phyloP scores from a whole-genome alignment of 2,329 filamentous ascomycete species.

The Pseudogymnoascus sp. region DNA sequence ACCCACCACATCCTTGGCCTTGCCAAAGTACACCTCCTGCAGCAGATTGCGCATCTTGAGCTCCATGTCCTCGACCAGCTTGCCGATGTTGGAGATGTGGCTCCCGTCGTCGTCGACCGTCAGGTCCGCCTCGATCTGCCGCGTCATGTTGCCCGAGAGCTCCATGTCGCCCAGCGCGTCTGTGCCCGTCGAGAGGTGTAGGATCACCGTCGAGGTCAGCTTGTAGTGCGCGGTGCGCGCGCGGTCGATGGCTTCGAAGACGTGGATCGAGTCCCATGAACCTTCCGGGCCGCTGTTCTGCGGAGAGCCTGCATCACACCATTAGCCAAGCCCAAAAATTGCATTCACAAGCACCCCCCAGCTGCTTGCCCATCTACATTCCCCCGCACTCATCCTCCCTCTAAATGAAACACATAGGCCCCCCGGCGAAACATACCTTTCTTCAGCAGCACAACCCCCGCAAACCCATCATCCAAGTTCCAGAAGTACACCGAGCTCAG shows the following conservation, averaged over 20 bases:
- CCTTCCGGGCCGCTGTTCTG: constrained; percentile 61
- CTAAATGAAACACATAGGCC: not conserved
- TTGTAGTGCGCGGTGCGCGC: constrained; percentile 93
- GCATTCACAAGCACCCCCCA: too few species aligned
- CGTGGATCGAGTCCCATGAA: constrained; percentile 97
- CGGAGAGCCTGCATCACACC: constrained; percentile 47
- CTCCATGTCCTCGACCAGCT: constrained; percentile 97
- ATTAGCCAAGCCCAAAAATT: not conserved
- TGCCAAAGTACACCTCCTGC: constrained; percentile 99
- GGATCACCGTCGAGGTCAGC: constrained; percentile 91
- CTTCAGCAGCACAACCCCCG: constrained; percentile 90
- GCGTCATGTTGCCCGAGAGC: constrained; percentile 94
- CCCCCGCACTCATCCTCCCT: not conserved
- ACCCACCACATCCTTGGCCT: constrained; percentile 96
- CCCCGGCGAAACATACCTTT: constrained; percentile 54
- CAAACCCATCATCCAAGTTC: constrained; percentile 97
- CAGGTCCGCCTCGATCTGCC: constrained; percentile 88
- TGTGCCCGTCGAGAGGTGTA: constrained; percentile 67
- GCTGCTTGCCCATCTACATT: not conserved
- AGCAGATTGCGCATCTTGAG: constrained; percentile 97
- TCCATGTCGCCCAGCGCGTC: constrained; percentile 75
- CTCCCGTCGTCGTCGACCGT: constrained; percentile 82
- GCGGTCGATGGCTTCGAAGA: constrained; percentile 92
- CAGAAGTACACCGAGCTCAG: constrained; percentile 96
- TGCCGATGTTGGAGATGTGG: constrained; percentile 92